These are phyloP conservation scores for Mycena amicta DNA, from an alignment of 768 basidiomycete species.

Conservation along the genomic window DNA sequence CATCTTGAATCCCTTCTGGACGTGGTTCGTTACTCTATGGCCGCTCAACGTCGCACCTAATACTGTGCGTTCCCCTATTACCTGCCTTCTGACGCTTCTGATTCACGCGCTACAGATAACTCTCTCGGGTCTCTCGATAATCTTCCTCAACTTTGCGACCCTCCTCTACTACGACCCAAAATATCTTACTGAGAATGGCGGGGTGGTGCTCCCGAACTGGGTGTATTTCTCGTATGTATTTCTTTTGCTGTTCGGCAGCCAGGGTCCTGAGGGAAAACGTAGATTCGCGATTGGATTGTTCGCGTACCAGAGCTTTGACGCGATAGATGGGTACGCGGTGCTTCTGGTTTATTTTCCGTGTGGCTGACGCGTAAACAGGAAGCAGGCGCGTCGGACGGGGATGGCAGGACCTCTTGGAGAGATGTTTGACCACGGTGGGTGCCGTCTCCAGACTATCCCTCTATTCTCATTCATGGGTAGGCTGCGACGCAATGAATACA, in stretches of 20 bases:
- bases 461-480: too few relatives aligned
- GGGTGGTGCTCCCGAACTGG: slow-evolving; percentile 77
- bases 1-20: slow-evolving; percentile 87
- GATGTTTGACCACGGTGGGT: slow-evolving; percentile 94
- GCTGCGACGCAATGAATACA: slow-evolving; percentile 93
- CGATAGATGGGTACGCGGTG: slow-evolving; percentile 81
- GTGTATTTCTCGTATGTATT: slow-evolving; percentile 81
- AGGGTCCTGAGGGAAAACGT: slow-evolving; percentile 12
- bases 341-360: too few relatives aligned
- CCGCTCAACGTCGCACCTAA: slow-evolving; percentile 87
- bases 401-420: slow-evolving; percentile 98
- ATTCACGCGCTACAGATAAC: slow-evolving; percentile 70
- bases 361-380: slow-evolving; percentile 46
- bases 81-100: neutral
- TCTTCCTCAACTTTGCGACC: slow-evolving; percentile 83
- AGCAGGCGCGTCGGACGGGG: slow-evolving; percentile 92
- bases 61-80: slow-evolving; percentile 54
- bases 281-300: slow-evolving; percentile 92
- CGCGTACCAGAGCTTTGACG: slow-evolving; percentile 87
- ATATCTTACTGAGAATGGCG: slow-evolving; percentile 70
- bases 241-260: neutral
- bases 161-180: slow-evolving; percentile 82
- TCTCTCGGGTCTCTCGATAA: slow-evolving; percentile 77
- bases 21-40: slow-evolving; percentile 87
- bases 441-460: too few relatives aligned